Base-by-base conservation (phyloP, 495 filamentous ascomycete genomes). In the Penicillium arizonense region DNA sequence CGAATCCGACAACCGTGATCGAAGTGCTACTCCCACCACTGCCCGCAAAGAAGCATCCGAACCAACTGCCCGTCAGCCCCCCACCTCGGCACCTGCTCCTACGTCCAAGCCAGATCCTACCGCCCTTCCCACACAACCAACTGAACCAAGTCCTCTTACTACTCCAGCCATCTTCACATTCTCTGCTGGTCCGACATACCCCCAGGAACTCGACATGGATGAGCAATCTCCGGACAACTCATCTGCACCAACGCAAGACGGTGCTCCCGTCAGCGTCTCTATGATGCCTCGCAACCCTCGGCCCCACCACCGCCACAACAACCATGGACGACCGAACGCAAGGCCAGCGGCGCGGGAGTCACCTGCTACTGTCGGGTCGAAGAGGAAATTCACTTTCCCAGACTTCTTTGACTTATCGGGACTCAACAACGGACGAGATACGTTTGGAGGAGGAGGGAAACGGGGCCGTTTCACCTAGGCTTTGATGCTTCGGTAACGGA, bases 381-480 rank as follows among this genome's bases (percentile, higher is more conserved):
- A 96, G 71, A 81, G 91, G 13, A 85, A 88, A 58, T 75, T 88
- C 52, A 83, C 87, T 37, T 80, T 91, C 34, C 80, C 81, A 3
- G 91, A 96, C 50, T 86, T 91, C 53, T 96, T 95, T 57, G 89
- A 94, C 55, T 67, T 96, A n/a, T 82, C 82, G 5, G 81, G 79
- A 36, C 56, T 89, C 34, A 77, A 81, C 21, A 81, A 87, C 53
- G 77, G 79, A 11, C 83, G 84, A 54, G 90, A 92, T 58, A 67
- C 79, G 48, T 79, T 30, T 30, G 28, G 28, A 6, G 28, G 79
- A 64, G 80, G 83, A 20, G 80, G 83, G 23, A 96, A 95, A 76
- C 76, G 90, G 51, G 83, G 82, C 43, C 78, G 88, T 56, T 87
- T 87, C 63, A 76, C 76, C 53, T 92, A 67, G 43, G 28, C 11